Conservation (phyloP, 2,329 filamentous ascomycete genomes). For the Pestalotiopsis sp. region DNA sequence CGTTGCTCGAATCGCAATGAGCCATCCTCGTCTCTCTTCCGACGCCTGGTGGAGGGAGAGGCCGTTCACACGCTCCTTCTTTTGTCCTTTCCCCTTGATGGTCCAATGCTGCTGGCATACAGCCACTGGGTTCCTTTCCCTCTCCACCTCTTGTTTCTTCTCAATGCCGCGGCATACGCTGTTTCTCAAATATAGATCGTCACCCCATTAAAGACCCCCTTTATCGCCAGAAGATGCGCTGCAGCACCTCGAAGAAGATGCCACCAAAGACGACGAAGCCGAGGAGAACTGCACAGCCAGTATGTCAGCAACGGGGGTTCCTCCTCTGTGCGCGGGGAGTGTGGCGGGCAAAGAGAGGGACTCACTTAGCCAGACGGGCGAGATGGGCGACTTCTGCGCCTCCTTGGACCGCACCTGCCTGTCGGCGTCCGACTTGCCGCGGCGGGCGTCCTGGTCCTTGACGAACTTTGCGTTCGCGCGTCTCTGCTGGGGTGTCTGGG, state of each 20-base stretch:
- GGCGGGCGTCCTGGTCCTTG: constrained; percentile 69
- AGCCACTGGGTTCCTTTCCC: neutral
- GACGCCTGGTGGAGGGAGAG: too few species aligned
- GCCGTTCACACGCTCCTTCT: too few species aligned
- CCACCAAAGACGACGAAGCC: constrained; percentile 63
- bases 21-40: neutral
- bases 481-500: constrained; percentile 83
- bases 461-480: constrained; percentile 78
- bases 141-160: neutral
- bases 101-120: too few species aligned
- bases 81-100: too few species aligned
- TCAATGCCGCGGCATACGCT: neutral
- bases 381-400: constrained; percentile 59
- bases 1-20: neutral
- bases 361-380: constrained; percentile 64
- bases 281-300: constrained; percentile 45
- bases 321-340: neutral
- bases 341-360: constrained; percentile 15
- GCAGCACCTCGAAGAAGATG: constrained; percentile 57
- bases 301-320: neutral
- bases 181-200: neutral
- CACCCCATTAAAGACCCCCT: neutral
- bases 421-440: constrained; percentile 70
- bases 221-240: constrained; percentile 49
- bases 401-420: constrained; percentile 62